A percentile compares a stretch with the other conserved stretches of the same genome.
phyloP scores from a whole-genome alignment of 2,329 filamentous ascomycete genomes.

The Botrytis hyacinthi region DNA sequence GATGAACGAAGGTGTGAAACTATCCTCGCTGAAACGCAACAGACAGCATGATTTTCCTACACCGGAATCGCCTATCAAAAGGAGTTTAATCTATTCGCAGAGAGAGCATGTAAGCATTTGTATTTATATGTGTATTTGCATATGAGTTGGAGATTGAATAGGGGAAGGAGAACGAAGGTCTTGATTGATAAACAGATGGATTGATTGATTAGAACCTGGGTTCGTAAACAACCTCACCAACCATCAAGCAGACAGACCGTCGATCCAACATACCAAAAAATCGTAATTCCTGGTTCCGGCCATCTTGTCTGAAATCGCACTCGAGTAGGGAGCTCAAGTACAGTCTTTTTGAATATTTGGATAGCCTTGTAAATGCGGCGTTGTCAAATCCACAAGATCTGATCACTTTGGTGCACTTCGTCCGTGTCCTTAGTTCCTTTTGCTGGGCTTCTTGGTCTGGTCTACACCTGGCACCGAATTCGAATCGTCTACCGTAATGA shows the following conservation, averaged over 20 bases:
- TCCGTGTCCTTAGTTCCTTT: constrained; percentile 15
- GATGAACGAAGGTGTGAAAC: constrained; percentile 99
- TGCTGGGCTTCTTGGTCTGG: constrained; percentile 6
- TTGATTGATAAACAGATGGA: constrained; percentile 4
- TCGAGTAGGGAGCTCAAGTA: constrained; percentile 22
- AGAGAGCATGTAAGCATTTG: background rate
- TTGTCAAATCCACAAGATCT: constrained; percentile 17
- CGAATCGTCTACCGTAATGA: constrained; percentile 8
- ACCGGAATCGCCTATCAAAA: constrained; percentile 99
- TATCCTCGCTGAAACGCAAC: constrained; percentile 96
- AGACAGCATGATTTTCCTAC: constrained; percentile 99
- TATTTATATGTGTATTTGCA: background rate
- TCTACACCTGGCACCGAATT: constrained; percentile 6
- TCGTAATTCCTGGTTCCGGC: constrained; percentile 98
- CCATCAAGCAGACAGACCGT: background rate
- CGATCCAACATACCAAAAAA: constrained; percentile 69
- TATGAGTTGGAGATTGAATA: background rate
- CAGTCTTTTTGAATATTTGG: constrained; percentile 11
- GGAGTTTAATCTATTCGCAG: constrained; percentile 71
- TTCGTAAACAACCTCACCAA: background rate
- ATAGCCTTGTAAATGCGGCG: constrained; percentile 16
- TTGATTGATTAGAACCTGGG: background rate
- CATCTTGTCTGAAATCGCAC: constrained; percentile 54
- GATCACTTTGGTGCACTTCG: constrained; percentile 8
- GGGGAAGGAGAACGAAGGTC: constrained; percentile 7